Evolutionary conservation across 2,329 filamentous ascomycete genomes (phyloP).

Genomic region (Ilyonectria sp.): DNA sequence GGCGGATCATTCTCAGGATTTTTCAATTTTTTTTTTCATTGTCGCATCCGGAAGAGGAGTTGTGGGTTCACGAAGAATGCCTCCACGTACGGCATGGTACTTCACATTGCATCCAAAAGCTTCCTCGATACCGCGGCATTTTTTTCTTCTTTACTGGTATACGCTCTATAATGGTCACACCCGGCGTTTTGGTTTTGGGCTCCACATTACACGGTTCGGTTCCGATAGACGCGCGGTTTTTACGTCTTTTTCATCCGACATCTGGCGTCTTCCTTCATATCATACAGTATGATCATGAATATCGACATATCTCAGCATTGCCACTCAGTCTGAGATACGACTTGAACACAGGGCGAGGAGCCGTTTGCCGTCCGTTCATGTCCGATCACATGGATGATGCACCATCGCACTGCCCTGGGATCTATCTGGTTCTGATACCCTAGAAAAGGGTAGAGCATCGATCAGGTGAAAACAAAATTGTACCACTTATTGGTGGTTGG

Average conservation of each 20-base stretch:
- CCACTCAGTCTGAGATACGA: slow-evolving; percentile 13
- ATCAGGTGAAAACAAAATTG: slow-evolving; percentile 22
- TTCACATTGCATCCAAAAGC: slow-evolving; percentile 3
- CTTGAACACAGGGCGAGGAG: background rate
- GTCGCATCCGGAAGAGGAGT: slow-evolving; percentile 36
- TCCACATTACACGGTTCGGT: slow-evolving; percentile 44
- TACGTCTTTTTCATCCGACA: slow-evolving; percentile 33
- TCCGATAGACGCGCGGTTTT: slow-evolving; percentile 47
- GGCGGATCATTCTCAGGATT: slow-evolving; percentile 49
- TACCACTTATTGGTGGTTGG: slow-evolving; percentile 32
- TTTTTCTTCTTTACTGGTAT: slow-evolving; percentile 42
- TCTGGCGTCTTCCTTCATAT: slow-evolving; percentile 16
- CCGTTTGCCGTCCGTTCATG: background rate
- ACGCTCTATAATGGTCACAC: slow-evolving; percentile 55
- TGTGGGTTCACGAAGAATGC: slow-evolving; percentile 9
- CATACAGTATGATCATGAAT: background rate
- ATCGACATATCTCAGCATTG: slow-evolving; percentile 13
- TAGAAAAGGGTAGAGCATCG: slow-evolving; percentile 20
- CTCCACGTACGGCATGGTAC: background rate
- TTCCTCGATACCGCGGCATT: slow-evolving; percentile 28
- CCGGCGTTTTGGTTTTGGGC: slow-evolving; percentile 48
- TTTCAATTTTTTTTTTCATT: slow-evolving; percentile 21
- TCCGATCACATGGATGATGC: slow-evolving; percentile 4
- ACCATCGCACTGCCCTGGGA: background rate
- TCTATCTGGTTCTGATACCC: slow-evolving; percentile 7